Evolutionary conservation across 768 basidiomycete genomes (phyloP), one percentile per base, ranked within the genome.

Genomic region (Suillus discolor): DNA sequence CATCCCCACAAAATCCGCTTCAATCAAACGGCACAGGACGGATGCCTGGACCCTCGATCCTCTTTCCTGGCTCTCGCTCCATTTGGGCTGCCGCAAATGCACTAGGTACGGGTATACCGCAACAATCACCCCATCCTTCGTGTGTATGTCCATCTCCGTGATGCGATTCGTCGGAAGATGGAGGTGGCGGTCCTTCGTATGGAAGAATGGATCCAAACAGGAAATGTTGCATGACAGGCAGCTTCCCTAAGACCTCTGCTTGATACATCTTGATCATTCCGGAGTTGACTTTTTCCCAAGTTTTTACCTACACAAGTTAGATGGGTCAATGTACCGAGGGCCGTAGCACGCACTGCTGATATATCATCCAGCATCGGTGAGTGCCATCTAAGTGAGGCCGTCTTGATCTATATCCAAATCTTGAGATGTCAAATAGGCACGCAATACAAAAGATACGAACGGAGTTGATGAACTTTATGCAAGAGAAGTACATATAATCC

Each of bases 321-420:
- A n/a, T 7, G 57, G 63, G 60, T 51, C 51, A 15, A 54, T 57
- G 49, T 31, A 20, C 16, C 25, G 45, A 34, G 60, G 62, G 63
- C 1, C 7, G 13, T 8, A 4, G 11, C 9, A 71, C 82, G 49
- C 67, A 79, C 95, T 0, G 91, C 94, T 1, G 95, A 96, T 63
- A 99, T 99, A 73, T 99, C 97, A 75, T 98, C 94, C 8, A 99
- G 86, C 97, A 99, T 99, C 1, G 97, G 97, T 0, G 95, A 97
- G 79, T 99, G 97, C 97, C 97, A 99, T 61, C 95, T 85, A 0
- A 99, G 83, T 0, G 96, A 96, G 0, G 96, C 96, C 0, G 96
- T 94, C 75, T 99, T 99, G 69, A 98, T 94, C 93, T 96, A 41
- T 25, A 67, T 15, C 34, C 36, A 23, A 16, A 57, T 1, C 7